Conservation (phyloP, 2,329 filamentous ascomycete species). For the Aspergillus tamarii region DNA sequence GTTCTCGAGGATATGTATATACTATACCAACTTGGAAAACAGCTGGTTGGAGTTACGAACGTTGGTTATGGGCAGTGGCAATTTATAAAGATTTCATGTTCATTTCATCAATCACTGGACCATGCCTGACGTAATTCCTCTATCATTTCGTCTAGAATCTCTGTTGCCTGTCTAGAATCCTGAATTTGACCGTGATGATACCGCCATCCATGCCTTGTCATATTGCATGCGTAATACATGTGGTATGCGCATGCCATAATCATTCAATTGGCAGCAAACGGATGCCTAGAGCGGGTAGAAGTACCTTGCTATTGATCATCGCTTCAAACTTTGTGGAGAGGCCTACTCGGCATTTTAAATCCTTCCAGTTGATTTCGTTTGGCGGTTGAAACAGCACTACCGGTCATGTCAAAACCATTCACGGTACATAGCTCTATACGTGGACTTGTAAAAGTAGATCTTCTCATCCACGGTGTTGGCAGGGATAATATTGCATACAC, state of each 20-base stretch:
- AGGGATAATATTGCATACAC: not conserved
- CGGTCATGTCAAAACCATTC: not conserved
- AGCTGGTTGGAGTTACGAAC: not conserved
- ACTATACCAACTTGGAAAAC: not conserved
- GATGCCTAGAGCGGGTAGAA: not conserved
- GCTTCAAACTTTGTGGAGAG: too few relatives aligned
- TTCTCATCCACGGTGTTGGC: not conserved
- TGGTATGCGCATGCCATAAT: not conserved
- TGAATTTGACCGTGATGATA: not conserved
- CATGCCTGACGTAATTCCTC: not conserved
- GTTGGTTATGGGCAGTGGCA: not conserved
- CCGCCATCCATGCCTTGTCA: not conserved
- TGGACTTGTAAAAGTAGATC: not conserved
- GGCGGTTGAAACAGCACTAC: not conserved
- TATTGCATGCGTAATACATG: not conserved
- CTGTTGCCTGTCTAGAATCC: not conserved
- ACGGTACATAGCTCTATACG: not conserved
- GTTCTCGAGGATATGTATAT: not conserved
- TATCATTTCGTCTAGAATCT: not conserved
- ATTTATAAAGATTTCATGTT: not conserved
- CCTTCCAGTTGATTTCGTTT: not conserved
- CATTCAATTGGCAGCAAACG: not conserved
- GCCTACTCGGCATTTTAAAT: not conserved
- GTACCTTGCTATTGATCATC: not conserved
- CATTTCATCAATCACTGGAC: not conserved